Conservation (phyloP, 202 grass and related monocot genomes). For the Elaeis oleifera region DNA sequence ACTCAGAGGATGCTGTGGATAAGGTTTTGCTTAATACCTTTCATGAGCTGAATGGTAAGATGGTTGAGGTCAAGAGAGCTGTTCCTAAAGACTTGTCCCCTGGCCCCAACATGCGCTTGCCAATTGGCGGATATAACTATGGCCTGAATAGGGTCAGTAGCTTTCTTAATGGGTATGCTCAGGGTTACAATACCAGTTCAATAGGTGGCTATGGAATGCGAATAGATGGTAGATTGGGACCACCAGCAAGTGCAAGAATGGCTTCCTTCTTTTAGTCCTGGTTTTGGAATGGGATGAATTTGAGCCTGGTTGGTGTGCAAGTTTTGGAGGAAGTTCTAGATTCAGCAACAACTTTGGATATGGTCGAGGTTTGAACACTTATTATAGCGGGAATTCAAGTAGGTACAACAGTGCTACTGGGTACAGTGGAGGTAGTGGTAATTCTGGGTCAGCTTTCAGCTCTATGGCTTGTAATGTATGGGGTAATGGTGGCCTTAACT, state of each 20-base stretch:
- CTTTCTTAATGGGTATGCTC: slow-evolving; percentile 19
- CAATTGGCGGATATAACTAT: slow-evolving; percentile 8
- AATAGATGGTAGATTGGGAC: slow-evolving; percentile 11
- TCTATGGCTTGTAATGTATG: too few relatives aligned
- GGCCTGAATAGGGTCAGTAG: slow-evolving; percentile 9
- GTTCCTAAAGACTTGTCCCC: slow-evolving; percentile 17
- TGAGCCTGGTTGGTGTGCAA: slow-evolving; percentile 6
- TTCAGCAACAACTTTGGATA: slow-evolving; percentile 2
- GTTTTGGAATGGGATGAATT: slow-evolving; percentile 19
- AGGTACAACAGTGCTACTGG: too few relatives aligned
- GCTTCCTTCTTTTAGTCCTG: slow-evolving; percentile 9
- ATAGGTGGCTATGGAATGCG: slow-evolving; percentile 13
- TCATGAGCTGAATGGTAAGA: slow-evolving; percentile 22
- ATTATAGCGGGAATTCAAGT: too few relatives aligned
- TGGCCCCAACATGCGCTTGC: slow-evolving; percentile 7
- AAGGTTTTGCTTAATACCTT: slow-evolving; percentile 16
- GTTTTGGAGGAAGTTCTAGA: slow-evolving; percentile 14
- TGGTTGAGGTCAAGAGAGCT: slow-evolving; percentile 19
- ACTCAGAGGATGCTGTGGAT: slow-evolving; percentile 20
- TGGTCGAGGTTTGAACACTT: too few relatives aligned
- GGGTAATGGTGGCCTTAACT: too few relatives aligned
- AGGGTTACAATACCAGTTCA: slow-evolving; percentile 16
- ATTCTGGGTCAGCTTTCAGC: too few relatives aligned
- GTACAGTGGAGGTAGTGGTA: too few relatives aligned
- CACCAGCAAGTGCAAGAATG: slow-evolving; percentile 3